phyloP scores from a whole-genome alignment of 768 basidiomycete genomes.

The Amanita pseudoporphyria region DNA sequence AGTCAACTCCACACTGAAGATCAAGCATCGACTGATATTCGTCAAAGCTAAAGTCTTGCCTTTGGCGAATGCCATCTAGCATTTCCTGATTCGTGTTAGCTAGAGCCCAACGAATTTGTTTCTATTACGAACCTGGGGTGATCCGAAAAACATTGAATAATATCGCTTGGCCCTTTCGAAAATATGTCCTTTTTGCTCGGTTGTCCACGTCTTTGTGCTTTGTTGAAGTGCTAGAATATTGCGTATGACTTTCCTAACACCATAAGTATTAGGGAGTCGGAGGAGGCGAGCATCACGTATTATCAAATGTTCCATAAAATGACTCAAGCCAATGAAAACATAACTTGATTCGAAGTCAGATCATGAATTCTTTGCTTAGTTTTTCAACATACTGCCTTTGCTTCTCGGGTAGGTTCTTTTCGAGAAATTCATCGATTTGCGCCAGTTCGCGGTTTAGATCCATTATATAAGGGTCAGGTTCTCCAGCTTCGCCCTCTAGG shows the following conservation, averaged over 20 bases:
- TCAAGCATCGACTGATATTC: conserved; percentile 90
- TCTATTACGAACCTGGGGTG: conserved; percentile 54
- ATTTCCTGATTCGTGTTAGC: conserved; percentile 43
- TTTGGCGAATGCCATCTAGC: conserved; percentile 57
- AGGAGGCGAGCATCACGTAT: conserved; percentile 68
- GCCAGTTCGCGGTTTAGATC: conserved; percentile 79
- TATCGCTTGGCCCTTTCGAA: conserved; percentile 73
- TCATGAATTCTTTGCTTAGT: not conserved
- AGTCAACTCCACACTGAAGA: conserved; percentile 80
- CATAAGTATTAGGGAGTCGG: conserved; percentile 57
- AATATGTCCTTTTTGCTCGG: conserved; percentile 42
- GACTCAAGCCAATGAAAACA: conserved; percentile 76
- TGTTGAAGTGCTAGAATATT: conserved; percentile 92
- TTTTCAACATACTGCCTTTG: conserved; percentile 53
- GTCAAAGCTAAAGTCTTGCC: conserved; percentile 72
- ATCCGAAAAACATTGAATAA: conserved; percentile 66
- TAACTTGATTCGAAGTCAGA: conserved; percentile 42
- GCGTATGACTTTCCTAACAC: conserved; percentile 78
- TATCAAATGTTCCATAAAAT: conserved; percentile 77
- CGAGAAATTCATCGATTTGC: conserved; percentile 62
- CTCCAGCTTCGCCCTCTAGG: conserved; percentile 74
- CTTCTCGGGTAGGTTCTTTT: conserved; percentile 46
- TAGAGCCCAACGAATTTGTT: not conserved
- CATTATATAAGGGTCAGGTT: conserved; percentile 83
- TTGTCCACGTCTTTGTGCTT: conserved; percentile 68